Conservation (phyloP, 2,329 filamentous ascomycete species). For the Ophiostoma perfectum region DNA sequence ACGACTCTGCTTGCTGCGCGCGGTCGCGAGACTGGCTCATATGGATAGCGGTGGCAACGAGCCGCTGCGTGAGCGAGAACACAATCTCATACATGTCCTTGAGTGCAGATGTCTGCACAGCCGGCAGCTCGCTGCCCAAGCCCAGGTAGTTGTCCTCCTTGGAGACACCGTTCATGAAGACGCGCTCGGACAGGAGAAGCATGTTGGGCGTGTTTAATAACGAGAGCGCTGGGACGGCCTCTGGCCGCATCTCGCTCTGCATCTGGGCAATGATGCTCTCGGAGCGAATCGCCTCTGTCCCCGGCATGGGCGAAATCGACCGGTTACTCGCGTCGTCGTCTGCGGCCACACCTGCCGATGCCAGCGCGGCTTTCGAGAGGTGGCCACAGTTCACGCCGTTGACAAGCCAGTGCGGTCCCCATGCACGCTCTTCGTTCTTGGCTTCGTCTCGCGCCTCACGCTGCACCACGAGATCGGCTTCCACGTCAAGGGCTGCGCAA, state of each 20-base stretch:
- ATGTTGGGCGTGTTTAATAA: constrained; percentile 57
- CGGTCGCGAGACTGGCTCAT: constrained; percentile 65
- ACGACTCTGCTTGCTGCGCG: constrained; percentile 37
- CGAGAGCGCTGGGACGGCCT: constrained; percentile 42
- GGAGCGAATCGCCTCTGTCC: background rate
- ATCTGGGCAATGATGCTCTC: background rate
- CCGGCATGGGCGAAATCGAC: background rate
- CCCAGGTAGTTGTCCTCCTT: constrained; percentile 63
- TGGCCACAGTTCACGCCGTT: constrained; percentile 33
- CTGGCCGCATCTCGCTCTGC: background rate
- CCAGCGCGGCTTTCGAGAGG: constrained; percentile 16
- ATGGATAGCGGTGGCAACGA: constrained; percentile 63
- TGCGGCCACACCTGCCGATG: constrained; percentile 17
- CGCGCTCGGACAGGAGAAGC: constrained; percentile 55
- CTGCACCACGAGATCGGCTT: constrained; percentile 60
- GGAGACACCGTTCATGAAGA: constrained; percentile 70
- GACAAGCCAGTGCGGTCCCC: constrained; percentile 64
- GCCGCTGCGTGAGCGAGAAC: constrained; percentile 60
- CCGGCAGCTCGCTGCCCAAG: constrained; percentile 53
- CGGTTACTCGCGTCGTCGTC: constrained; percentile 10
- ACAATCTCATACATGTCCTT: constrained; percentile 67
- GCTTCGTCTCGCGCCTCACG: constrained; percentile 61
- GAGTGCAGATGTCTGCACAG: constrained; percentile 69
- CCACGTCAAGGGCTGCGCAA: constrained; percentile 59
- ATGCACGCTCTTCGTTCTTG: constrained; percentile 52